Evolutionary conservation across 148 eudicot species (phyloP), one percentile per base, ranked within the genome.

Genomic region (Nepenthes mirabilis): DNA sequence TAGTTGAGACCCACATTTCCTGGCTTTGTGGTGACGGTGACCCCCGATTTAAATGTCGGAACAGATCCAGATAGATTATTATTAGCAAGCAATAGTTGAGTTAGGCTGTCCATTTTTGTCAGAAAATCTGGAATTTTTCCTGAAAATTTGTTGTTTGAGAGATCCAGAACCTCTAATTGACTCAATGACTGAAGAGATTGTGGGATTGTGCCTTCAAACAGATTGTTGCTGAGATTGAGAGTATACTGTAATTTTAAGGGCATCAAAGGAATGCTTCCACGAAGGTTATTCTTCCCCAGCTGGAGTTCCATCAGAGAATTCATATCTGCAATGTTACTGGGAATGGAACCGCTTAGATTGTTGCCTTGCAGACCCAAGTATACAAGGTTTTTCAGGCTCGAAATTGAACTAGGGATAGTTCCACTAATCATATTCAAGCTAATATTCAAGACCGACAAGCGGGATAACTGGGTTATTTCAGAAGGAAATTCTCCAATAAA

Each of bases 201-300:
- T 2, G 95, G 95, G 48, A 91, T 83, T 9, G 33, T 66, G 23
- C 85, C 97, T 56, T 54, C 53, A 63, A 87, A 85, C 34, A 34
- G 72, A 61, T 91, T 91, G 72, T 61, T 63, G 70, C 95, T 87
- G 60, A 91, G 83, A 70, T 87, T 91, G 58, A 91, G 75, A 54
- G 81, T 65, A 36, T 81, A 85, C 60, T 74, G 87, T 65, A 87
- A 65, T 2, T 32, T 66, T 43, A 10, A 12, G 4, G 89, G 87
- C 87, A 91, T 47, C 2, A 47, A 62, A 36, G 68, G 83, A 63
- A 91, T 81, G 32, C 32, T 9, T 55, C 97, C 97, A 32, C 72
- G 67, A 1, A 91, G 80, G 37, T 60, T 50, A 57, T 91, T 91
- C 3, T 54, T 68, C 51, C 85, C 97, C 14, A 91, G 78, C 63